Percentiles rank a stretch among this genome's conserved stretches.
Conservation (phyloP, 108 stramenopile genomes). For the Cyclostephanos invisitatus region DNA sequence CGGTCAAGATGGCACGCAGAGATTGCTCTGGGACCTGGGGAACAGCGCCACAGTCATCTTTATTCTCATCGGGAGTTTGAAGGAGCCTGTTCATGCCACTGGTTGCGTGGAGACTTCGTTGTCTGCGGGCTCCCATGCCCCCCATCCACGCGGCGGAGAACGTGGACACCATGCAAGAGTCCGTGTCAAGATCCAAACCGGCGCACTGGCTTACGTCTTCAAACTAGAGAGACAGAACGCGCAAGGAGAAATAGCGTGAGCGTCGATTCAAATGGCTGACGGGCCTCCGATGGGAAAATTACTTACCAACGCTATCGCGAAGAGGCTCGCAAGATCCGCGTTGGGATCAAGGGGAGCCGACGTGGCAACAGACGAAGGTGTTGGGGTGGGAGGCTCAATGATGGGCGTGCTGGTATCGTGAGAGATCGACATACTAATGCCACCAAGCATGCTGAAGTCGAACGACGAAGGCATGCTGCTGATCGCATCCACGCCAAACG, state of each 20-base stretch:
- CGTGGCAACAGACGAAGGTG: not conserved
- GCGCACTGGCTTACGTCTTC: conserved; percentile 21
- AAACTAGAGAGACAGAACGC: not conserved
- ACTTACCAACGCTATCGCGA: not conserved
- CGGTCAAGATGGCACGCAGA: conserved; percentile 20
- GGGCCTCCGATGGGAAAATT: not conserved
- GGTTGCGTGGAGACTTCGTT: not conserved
- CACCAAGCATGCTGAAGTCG: not conserved
- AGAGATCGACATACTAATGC: not conserved
- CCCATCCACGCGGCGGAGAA: conserved; percentile 18
- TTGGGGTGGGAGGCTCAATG: not conserved
- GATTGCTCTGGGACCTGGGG: conserved; percentile 20
- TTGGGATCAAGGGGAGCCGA: not conserved
- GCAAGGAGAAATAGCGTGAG: not conserved
- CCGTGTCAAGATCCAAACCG: conserved; percentile 24
- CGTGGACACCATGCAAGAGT: conserved; percentile 26
- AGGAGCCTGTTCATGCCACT: not conserved
- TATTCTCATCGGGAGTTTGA: conserved; percentile 7
- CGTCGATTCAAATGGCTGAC: not conserved
- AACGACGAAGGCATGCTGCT: not conserved
- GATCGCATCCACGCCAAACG: not conserved
- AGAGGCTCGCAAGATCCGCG: not conserved
- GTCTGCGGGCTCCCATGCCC: not conserved
- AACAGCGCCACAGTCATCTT: conserved; percentile 10
- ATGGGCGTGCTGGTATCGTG: conserved; percentile 4